Percentiles rank a stretch among this genome's conserved stretches.
Conservation (phyloP, 2,329 filamentous ascomycete genomes). For the Aspergillus sp. region DNA sequence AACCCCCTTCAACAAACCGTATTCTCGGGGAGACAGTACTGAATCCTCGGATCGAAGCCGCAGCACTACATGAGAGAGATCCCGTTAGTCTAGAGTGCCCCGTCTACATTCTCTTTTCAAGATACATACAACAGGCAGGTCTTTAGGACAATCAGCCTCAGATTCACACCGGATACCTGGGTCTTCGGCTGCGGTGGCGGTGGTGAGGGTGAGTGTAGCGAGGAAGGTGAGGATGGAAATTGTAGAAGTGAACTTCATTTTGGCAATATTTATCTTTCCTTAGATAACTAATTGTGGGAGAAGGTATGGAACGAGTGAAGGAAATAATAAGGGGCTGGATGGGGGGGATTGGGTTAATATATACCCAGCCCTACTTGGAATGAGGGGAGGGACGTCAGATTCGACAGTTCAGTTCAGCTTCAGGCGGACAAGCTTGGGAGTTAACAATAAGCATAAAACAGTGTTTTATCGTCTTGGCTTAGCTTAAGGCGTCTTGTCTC, state of each 20-base stretch:
- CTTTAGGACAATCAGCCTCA: neutral
- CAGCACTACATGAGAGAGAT: neutral
- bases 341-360: no score
- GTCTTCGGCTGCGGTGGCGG: neutral
- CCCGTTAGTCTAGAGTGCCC: neutral
- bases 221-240: neutral
- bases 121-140: constrained; percentile 2
- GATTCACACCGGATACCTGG: neutral
- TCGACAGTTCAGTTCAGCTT: no score
- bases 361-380: no score
- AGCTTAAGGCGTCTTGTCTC: no score
- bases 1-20: neutral
- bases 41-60: constrained; percentile 21
- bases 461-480: no score
- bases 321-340: no score
- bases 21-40: constrained; percentile 57
- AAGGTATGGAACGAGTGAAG: no score
- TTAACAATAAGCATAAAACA: no score
- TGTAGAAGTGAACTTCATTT: neutral
- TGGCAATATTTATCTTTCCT: constrained; percentile 15
- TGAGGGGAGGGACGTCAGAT: no score
- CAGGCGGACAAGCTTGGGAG: no score
- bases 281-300: no score
- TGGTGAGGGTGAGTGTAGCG: neutral
- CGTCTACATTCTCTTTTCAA: no score